Percentiles rank a stretch among this genome's conserved stretches.
phyloP scores from a whole-genome alignment of 176 grass and related monocot genomes.

The Coix lacrymajobi region DNA sequence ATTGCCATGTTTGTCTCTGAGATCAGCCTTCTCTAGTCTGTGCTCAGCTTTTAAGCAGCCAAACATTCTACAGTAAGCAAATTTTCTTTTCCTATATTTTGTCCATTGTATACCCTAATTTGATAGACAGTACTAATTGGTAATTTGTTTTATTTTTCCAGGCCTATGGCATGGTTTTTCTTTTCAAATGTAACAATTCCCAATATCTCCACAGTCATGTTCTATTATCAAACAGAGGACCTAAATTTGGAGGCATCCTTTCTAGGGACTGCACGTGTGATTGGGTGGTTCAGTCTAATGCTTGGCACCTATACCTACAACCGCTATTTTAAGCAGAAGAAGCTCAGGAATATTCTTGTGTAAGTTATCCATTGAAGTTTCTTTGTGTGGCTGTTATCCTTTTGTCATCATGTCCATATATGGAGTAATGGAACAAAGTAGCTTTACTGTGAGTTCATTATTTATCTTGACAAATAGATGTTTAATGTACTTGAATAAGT shows the following conservation, averaged over 20 bases:
- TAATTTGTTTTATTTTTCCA: constrained; percentile 22
- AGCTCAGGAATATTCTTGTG: constrained; percentile 68
- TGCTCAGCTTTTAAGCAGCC: constrained; percentile 58
- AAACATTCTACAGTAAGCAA: constrained; percentile 52
- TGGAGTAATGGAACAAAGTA: background rate
- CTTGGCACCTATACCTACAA: constrained; percentile 78
- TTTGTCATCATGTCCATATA: background rate
- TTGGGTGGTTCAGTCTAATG: constrained; percentile 76
- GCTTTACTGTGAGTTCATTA: background rate
- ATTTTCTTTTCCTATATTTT: background rate
- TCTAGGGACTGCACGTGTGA: constrained; percentile 61
- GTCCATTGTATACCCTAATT: constrained; percentile 9
- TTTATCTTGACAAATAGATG: background rate
- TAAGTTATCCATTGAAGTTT: constrained; percentile 41
- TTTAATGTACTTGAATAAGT: background rate
- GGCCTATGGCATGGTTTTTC: constrained; percentile 88
- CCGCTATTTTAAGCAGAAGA: constrained; percentile 60
- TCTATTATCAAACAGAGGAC: constrained; percentile 84
- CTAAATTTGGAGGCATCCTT: constrained; percentile 73
- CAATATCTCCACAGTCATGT: constrained; percentile 83
- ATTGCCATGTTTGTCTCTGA: constrained; percentile 41
- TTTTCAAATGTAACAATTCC: constrained; percentile 65
- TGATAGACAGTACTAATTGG: background rate
- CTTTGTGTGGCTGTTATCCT: background rate
- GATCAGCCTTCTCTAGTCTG: constrained; percentile 47